Base-by-base conservation (phyloP, 1,284 basidiomycete genomes). In the Leccinum glutinopallens region DNA sequence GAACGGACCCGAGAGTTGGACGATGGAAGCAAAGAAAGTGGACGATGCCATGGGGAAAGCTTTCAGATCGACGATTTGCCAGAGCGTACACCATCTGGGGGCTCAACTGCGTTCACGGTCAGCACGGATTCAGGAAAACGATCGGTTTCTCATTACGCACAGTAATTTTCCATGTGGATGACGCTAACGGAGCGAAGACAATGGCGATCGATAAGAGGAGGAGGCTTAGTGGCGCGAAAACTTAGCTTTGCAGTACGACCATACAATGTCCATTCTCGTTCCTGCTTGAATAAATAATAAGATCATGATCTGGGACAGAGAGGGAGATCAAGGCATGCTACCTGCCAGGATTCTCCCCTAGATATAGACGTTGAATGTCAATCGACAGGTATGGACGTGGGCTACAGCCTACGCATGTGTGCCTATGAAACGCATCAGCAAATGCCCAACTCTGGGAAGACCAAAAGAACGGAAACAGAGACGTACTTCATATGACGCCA, bases 241-340 rank as follows among this genome's bases (percentile, higher is more conserved):
- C 22, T 22, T 25, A 25, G 25, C 83, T 64, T 80, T 67, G 37
- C 87, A 79, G 72, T 86, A 86, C 57, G 82, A 80, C 80, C 83
- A 89, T 12, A 82, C 79, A 10, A 82, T 80, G 68, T 90, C 87
- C 77, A 89, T 75, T 59, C 78, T 72, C 8, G 73, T 72, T 17
- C 66, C 71, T 0, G 67, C 65, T 62, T 77, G 73, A 10, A 32
- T 29, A 54, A 17, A 32, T 29, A 54, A 17, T n/a, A 8, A 54
- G 9, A 54, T 54, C 10, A 17, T 54, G 15, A 12, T 49, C 10
- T 6, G 6, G 12, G 25, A 4, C 25, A 39, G 4, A 54, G 33
- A 53, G 57, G 41, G 57, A 56, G 43, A 5, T 4, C 51, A 55
- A 39, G 22, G 35, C 17, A 35, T 15, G 32, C 33, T 22, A 61